Percentiles rank a stretch among this genome's conserved stretches.
phyloP scores from a whole-genome alignment of 2,329 filamentous ascomycete genomes.

The Hypomyces perniciosus region DNA sequence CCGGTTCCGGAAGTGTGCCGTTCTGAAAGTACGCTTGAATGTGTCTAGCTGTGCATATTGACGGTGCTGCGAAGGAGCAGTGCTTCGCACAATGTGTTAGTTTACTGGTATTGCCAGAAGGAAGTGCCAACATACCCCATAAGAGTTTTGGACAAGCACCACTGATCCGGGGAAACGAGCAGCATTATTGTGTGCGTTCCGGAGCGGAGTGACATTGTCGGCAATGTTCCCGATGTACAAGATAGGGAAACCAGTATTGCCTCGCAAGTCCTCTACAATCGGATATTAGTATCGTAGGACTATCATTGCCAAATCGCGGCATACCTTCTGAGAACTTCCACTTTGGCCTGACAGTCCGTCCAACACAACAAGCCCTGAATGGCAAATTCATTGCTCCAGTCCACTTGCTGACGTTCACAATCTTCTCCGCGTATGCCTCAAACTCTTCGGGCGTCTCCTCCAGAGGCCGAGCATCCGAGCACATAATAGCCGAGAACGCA shows the following conservation, averaged over 20 bases:
- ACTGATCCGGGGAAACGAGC: constrained; percentile 39
- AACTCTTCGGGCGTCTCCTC: constrained; percentile 30
- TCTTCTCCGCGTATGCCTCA: constrained; percentile 25
- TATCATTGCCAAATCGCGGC: constrained; percentile 2
- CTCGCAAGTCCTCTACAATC: constrained; percentile 10
- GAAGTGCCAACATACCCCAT: constrained; percentile 36
- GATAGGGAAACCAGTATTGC: constrained; percentile 37
- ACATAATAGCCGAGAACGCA: constrained; percentile 41
- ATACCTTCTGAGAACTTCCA: constrained; percentile 33
- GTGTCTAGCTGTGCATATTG: constrained; percentile 36
- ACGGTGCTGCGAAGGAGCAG: constrained; percentile 40
- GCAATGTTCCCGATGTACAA: constrained; percentile 39
- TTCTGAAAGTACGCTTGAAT: constrained; percentile 41
- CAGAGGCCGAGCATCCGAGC: constrained; percentile 34
- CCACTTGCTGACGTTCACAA: constrained; percentile 33
- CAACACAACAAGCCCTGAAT: constrained; percentile 34
- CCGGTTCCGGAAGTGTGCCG: constrained; percentile 37
- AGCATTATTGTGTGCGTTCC: constrained; percentile 40
- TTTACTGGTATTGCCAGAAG: neutral
- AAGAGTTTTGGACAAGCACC: constrained; percentile 44
- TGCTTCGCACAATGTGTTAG: constrained; percentile 32
- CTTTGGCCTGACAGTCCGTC: constrained; percentile 31
- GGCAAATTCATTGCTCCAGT: constrained; percentile 39
- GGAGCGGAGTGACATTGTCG: constrained; percentile 44
- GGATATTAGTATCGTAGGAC: neutral